Conservation (phyloP, 768 basidiomycete species). For the Pleurotus salmoneostramineus region DNA sequence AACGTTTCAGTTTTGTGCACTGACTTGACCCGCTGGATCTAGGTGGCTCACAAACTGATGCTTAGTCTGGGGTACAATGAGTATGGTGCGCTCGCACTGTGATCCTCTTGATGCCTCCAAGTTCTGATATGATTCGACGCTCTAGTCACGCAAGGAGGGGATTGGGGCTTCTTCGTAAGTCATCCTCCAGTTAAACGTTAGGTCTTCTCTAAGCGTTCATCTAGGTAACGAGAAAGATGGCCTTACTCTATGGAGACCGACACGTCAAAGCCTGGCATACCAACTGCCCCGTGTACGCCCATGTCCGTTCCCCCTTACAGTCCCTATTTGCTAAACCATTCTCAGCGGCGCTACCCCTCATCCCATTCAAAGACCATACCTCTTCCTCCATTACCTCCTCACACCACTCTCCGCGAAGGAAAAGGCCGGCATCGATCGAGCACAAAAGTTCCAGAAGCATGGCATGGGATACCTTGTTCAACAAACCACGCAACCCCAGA, state of each 20-base stretch:
- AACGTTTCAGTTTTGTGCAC: background rate
- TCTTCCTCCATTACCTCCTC: slow-evolving; percentile 22
- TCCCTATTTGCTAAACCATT: background rate
- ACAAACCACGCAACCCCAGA: slow-evolving; percentile 48
- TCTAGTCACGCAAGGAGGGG: slow-evolving; percentile 42
- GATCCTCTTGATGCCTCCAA: background rate
- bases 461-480: slow-evolving; percentile 32
- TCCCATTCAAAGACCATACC: slow-evolving; percentile 17
- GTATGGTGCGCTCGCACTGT: slow-evolving; percentile 32
- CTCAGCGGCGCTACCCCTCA: slow-evolving; percentile 16
- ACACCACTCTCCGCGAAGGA: slow-evolving; percentile 27
- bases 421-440: slow-evolving; percentile 26
- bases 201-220: background rate
- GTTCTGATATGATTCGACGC: background rate
- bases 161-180: slow-evolving; percentile 39
- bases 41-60: slow-evolving; percentile 50
- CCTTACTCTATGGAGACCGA: slow-evolving; percentile 25
- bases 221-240: slow-evolving; percentile 22
- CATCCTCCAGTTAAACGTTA: background rate
- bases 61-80: slow-evolving; percentile 41
- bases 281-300: slow-evolving; percentile 37
- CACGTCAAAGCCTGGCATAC: slow-evolving; percentile 51
- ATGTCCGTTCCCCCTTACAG: slow-evolving; percentile 6
- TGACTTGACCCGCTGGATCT: background rate
- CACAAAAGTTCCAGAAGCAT: slow-evolving; percentile 21